phyloP scores from a whole-genome alignment of 768 basidiomycete genomes.

The Naganishia antarctica region DNA sequence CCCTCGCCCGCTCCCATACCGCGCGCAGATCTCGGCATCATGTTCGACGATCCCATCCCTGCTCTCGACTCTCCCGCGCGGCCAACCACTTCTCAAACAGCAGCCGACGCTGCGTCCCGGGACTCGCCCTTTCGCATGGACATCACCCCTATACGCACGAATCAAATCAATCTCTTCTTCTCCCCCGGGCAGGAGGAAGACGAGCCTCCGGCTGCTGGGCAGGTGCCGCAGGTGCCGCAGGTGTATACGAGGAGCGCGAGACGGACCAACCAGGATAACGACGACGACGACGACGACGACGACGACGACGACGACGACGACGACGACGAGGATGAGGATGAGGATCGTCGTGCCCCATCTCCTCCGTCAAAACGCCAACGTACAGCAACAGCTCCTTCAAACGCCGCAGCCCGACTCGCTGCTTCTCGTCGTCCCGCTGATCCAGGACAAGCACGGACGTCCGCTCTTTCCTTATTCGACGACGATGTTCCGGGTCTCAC shows the following conservation, averaged over 20 bases:
- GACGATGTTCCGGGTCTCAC: background rate
- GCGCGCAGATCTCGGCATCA: background rate
- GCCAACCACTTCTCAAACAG: too few relatives aligned
- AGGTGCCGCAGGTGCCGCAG: background rate
- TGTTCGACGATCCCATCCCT: background rate
- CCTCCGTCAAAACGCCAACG: slow-evolving; percentile 3
- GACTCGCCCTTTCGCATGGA: slow-evolving; percentile 6
- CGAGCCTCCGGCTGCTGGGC: background rate
- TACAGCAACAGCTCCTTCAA: background rate
- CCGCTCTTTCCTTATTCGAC: slow-evolving; percentile 2
- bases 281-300: background rate
- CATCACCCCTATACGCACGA: background rate
- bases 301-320: background rate
- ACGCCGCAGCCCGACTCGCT: background rate
- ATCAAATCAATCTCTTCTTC: slow-evolving; percentile 20
- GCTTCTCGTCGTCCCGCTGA: background rate
- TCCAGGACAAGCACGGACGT: background rate
- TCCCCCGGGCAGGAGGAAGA: background rate
- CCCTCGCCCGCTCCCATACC: background rate
- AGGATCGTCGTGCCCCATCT: too few relatives aligned
- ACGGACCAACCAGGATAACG: background rate
- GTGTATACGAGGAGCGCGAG: slow-evolving; percentile 7
- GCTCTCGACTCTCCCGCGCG: slow-evolving; percentile 5
- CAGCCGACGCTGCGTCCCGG: background rate
- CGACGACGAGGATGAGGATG: too few relatives aligned